These are phyloP conservation scores for Penicillium brasilianum DNA, from an alignment of 2,329 filamentous ascomycete species.

Conservation along the genomic window DNA sequence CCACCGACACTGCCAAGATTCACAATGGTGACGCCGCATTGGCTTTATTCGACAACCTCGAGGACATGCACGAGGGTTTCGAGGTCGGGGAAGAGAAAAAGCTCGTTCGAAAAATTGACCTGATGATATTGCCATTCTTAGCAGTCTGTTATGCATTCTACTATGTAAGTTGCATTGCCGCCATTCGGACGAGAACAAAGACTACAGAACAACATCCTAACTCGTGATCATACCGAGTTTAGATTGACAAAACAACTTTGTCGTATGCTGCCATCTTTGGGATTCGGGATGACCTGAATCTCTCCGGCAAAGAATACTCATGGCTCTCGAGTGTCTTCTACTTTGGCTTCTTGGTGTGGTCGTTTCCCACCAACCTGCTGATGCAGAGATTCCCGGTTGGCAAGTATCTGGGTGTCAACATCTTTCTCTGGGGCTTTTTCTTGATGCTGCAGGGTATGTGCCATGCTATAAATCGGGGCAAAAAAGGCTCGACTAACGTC, in stretches of 20 bases:
- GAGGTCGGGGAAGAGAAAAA: slow-evolving; percentile 51
- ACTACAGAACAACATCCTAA: not conserved
- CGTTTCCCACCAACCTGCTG: not conserved
- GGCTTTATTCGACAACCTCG: slow-evolving; percentile 50
- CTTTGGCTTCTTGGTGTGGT: not conserved
- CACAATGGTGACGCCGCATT: slow-evolving; percentile 53
- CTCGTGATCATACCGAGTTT: not conserved
- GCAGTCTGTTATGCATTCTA: slow-evolving; percentile 56
- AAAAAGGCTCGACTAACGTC: not conserved
- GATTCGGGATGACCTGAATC: slow-evolving; percentile 52
- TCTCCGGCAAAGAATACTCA: slow-evolving; percentile 45
- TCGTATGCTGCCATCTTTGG: slow-evolving; percentile 59
- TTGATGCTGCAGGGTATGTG: not conserved
- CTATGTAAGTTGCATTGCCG: slow-evolving; percentile 32
- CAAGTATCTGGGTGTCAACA: not conserved
- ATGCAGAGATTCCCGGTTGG: not conserved
- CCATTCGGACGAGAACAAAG: not conserved
- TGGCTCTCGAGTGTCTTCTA: slow-evolving; percentile 52
- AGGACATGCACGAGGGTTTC: slow-evolving; percentile 49
- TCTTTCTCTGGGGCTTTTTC: not conserved
- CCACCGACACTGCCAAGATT: slow-evolving; percentile 25
- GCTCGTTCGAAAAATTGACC: slow-evolving; percentile 58
- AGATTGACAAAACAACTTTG: slow-evolving; percentile 35
- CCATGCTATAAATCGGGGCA: too few relatives aligned
- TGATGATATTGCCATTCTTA: slow-evolving; percentile 59